phyloP scores from a whole-genome alignment of 495 filamentous ascomycete species.

The Podospora fimiseda region DNA sequence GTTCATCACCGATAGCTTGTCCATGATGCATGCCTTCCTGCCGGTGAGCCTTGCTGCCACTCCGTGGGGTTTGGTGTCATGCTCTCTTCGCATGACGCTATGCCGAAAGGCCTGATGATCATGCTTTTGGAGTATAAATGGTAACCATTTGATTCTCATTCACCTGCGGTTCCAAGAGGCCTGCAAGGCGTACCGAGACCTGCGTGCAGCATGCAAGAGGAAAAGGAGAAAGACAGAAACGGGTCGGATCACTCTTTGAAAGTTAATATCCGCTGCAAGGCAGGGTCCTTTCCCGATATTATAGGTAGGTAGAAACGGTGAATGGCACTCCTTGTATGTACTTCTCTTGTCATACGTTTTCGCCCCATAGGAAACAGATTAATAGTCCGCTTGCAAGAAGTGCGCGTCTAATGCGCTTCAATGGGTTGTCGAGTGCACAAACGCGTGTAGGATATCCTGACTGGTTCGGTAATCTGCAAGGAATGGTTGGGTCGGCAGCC shows the following conservation, averaged over 20 bases:
- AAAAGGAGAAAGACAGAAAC: too few species aligned
- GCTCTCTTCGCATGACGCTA: slow-evolving; percentile 1
- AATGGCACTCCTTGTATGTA: not conserved
- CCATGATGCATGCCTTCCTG: too few species aligned
- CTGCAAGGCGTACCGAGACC: too few species aligned
- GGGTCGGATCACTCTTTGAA: too few species aligned
- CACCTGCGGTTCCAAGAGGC: too few species aligned
- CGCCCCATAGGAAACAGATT: not conserved
- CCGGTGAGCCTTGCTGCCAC: too few species aligned
- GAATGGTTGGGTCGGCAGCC: slow-evolving; percentile 14
- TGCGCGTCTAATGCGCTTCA: slow-evolving; percentile 18
- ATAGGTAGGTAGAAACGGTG: too few species aligned
- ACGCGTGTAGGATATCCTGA: not conserved
- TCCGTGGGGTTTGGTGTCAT: slow-evolving; percentile 8
- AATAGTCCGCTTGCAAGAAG: slow-evolving; percentile 11
- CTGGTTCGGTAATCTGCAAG: slow-evolving; percentile 4
- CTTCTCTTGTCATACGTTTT: not conserved
- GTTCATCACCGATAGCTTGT: too few species aligned
- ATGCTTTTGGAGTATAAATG: not conserved
- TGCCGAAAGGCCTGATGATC: slow-evolving; percentile 1
- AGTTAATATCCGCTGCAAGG: too few species aligned
- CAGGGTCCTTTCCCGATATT: not conserved
- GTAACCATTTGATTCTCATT: too few species aligned
- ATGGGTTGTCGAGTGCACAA: slow-evolving; percentile 4
- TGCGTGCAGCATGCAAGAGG: too few species aligned